phyloP scores from a whole-genome alignment of 116 monocot genomes.

The Dioscorea cayenensis region DNA sequence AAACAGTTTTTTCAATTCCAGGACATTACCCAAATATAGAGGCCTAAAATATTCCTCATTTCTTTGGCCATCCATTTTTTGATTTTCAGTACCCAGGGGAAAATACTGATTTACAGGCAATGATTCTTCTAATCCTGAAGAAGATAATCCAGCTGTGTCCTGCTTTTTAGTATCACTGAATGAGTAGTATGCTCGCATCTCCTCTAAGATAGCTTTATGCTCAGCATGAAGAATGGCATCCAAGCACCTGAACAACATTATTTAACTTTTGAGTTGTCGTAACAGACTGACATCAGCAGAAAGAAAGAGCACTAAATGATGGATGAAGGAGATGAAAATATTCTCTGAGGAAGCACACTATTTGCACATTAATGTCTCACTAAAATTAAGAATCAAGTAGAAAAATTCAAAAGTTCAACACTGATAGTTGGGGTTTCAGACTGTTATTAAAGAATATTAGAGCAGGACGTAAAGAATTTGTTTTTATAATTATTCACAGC shows the following conservation, averaged over 20 bases:
- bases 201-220: slow-evolving; percentile 75
- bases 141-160: slow-evolving; percentile 1
- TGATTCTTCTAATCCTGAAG: slow-evolving; percentile 3
- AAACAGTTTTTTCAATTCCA: slow-evolving; percentile 35
- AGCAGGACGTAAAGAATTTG: too few relatives aligned
- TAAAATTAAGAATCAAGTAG: too few relatives aligned
- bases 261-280: neutral
- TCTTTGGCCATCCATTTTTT: slow-evolving; percentile 7
- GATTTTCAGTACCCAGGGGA: neutral
- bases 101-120: neutral
- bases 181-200: slow-evolving; percentile 72
- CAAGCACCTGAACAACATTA: slow-evolving; percentile 55
- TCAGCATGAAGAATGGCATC: slow-evolving; percentile 93
- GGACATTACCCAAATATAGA: slow-evolving; percentile 14
- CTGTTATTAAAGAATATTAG: too few relatives aligned
- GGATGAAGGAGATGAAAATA: neutral
- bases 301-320: neutral
- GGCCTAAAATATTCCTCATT: slow-evolving; percentile 8
- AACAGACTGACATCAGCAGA: neutral
- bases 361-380: too few relatives aligned
- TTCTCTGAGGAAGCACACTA: too few relatives aligned
- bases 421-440: too few relatives aligned
- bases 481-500: too few relatives aligned
- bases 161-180: slow-evolving; percentile 22
- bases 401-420: too few relatives aligned